Conservation (phyloP, 345 rosid genomes). For the Lumnitzera littorea region DNA sequence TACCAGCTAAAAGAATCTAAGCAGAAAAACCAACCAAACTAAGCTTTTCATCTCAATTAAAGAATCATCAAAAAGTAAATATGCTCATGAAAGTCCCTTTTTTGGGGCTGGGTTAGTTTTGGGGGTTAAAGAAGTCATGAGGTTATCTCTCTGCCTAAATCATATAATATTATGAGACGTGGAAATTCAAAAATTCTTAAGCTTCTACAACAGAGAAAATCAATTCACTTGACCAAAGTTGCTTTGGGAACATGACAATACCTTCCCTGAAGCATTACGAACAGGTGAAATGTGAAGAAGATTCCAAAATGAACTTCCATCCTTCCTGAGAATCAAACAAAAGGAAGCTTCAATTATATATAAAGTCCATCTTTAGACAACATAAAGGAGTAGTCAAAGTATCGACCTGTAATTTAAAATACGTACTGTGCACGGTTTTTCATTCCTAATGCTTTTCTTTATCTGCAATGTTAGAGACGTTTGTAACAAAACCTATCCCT, state of each 20-base stretch:
- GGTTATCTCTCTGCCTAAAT: no score
- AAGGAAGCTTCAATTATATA: background rate
- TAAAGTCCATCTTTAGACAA: conserved; percentile 1
- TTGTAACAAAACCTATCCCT: background rate
- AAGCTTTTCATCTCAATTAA: no score
- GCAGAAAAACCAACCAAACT: no score
- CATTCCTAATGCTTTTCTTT: conserved; percentile 50
- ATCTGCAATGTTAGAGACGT: conserved; percentile 35
- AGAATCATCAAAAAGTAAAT: no score
- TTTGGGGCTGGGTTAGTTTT: no score
- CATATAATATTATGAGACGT: no score
- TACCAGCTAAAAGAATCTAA: no score
- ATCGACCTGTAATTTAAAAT: conserved; percentile 92
- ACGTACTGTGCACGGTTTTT: conserved; percentile 84
- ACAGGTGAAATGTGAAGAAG: conserved; percentile 87
- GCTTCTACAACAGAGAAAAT: no score
- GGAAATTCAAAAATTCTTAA: no score
- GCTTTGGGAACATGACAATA: conserved; percentile 20
- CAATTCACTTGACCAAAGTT: conserved; percentile 1
- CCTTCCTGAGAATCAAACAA: conserved; percentile 51
- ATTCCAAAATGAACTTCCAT: conserved; percentile 78
- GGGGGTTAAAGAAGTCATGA: no score
- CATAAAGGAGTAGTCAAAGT: conserved; percentile 23
- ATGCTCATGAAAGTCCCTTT: no score
- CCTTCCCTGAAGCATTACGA: conserved; percentile 97